Evolutionary conservation across 192 early-diverging fungal species (phyloP).

Genomic region (Coemansia pectinata): DNA sequence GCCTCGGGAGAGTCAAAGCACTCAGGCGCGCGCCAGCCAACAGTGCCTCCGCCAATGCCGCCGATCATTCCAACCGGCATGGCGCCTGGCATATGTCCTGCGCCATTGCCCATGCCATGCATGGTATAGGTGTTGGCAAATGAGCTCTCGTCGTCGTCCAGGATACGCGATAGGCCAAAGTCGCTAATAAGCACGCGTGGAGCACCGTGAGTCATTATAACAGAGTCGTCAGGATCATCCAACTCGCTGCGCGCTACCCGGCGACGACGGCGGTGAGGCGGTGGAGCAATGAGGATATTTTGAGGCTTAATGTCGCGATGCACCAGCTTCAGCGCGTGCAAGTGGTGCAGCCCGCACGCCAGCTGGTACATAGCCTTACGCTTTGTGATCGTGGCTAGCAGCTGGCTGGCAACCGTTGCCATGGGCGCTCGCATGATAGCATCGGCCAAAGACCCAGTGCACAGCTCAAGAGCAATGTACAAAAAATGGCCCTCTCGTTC

Average conservation of each 20-base stretch:
- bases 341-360: conserved; percentile 78
- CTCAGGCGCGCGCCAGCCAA: conserved; percentile 98
- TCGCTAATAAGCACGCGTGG: conserved; percentile 90
- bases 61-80: conserved; percentile 48
- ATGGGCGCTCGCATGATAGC: conserved; percentile 66
- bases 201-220: conserved; percentile 30
- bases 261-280: conserved; percentile 52
- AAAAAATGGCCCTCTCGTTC: conserved; percentile 88
- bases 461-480: conserved; percentile 97
- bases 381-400: conserved; percentile 56
- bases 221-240: conserved; percentile 17
- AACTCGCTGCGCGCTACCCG: background rate
- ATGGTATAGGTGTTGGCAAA: conserved; percentile 88
- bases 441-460: conserved; percentile 87
- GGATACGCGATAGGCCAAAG: conserved; percentile 93
- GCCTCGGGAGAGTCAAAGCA: conserved; percentile 59
- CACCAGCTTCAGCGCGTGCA: conserved; percentile 94
- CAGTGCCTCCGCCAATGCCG: conserved; percentile 72
- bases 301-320: conserved; percentile 98
- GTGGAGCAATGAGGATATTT: conserved; percentile 84
- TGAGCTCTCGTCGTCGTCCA: conserved; percentile 90
- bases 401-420: conserved; percentile 37
- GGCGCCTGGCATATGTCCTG: conserved; percentile 14
- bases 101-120: conserved; percentile 42
- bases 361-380: conserved; percentile 80